Percentiles rank a stretch among this genome's conserved stretches.
Evolutionary conservation across 1,284 basidiomycete species (phyloP).

Genomic region (Cryptococcus amylolentus): DNA sequence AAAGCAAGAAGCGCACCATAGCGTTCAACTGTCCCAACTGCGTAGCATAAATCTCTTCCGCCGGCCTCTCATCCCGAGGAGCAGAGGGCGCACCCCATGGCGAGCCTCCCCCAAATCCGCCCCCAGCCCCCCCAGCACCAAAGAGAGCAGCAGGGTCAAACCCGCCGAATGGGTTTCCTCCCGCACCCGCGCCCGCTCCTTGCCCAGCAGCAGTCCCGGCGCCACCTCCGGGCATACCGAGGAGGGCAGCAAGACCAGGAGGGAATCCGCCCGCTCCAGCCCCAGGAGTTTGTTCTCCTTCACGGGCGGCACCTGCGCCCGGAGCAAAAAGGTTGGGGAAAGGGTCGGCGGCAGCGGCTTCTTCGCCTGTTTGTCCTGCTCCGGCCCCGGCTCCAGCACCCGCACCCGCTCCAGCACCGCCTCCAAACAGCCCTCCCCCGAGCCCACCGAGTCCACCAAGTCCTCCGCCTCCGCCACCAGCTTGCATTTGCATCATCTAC

Average conservation of each 20-base stretch:
- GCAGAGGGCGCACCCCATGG: constrained; percentile 32
- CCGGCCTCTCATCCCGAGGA: constrained; percentile 61
- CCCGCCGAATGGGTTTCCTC: constrained; percentile 31
- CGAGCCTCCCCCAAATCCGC: constrained; percentile 28
- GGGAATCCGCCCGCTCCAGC: constrained; percentile 1
- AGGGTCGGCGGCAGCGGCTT: constrained; percentile 33
- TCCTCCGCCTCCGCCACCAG: constrained; percentile 39
- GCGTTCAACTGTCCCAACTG: constrained; percentile 58
- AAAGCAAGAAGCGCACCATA: constrained; percentile 36
- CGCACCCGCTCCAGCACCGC: constrained; percentile 26
- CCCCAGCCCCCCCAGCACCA: constrained; percentile 35
- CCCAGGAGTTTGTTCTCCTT: background rate
- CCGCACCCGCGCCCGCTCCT: constrained; percentile 15
- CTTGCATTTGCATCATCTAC: constrained; percentile 73
- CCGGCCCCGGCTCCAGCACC: constrained; percentile 22
- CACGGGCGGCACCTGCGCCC: background rate
- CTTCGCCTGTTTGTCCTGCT: constrained; percentile 15
- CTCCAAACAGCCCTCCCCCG: constrained; percentile 28
- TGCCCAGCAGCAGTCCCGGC: constrained; percentile 17
- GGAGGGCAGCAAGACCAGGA: background rate
- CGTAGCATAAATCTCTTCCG: constrained; percentile 84
- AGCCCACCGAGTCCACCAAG: constrained; percentile 21
- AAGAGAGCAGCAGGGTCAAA: constrained; percentile 56
- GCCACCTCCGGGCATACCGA: constrained; percentile 2
- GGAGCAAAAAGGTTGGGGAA: constrained; percentile 33